Evolutionary conservation across 345 rosid genomes (phyloP).

Genomic region (Eucalyptus paniculata): DNA sequence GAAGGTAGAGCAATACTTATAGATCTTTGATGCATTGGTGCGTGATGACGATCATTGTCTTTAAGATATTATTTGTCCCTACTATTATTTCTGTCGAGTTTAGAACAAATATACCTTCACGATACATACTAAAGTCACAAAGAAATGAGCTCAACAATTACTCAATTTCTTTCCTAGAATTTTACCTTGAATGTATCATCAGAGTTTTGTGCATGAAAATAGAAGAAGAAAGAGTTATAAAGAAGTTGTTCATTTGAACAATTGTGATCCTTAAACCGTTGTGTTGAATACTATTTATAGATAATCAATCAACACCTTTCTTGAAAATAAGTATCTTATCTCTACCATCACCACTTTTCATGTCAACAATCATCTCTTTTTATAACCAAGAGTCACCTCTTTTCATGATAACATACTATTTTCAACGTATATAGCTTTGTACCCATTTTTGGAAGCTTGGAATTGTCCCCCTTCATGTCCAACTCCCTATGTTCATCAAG

Average conservation of each 20-base stretch:
- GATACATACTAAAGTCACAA: not conserved
- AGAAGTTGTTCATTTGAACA: not conserved
- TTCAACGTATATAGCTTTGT: not conserved
- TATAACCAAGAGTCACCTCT: not conserved
- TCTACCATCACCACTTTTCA: not conserved
- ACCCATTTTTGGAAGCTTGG: not conserved
- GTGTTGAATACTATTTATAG: not conserved
- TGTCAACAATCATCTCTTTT: not conserved
- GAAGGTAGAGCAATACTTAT: not conserved
- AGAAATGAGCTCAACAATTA: not conserved
- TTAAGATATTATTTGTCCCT: not conserved
- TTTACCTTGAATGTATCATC: not conserved
- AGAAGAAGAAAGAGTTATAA: not conserved
- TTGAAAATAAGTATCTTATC: not conserved
- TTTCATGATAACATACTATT: not conserved
- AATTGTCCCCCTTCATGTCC: not conserved
- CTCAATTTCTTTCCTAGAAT: not conserved
- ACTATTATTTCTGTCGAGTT: fast-evolving
- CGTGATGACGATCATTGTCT: not conserved
- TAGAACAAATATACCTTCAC: not conserved
- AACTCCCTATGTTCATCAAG: not conserved
- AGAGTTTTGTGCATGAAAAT: not conserved
- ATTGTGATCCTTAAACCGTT: not conserved
- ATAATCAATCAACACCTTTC: not conserved
- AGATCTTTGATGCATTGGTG: not conserved